These are phyloP conservation scores for Dictyophora rubrovolvata DNA, from an alignment of 768 basidiomycete genomes.

Conservation along the genomic window DNA sequence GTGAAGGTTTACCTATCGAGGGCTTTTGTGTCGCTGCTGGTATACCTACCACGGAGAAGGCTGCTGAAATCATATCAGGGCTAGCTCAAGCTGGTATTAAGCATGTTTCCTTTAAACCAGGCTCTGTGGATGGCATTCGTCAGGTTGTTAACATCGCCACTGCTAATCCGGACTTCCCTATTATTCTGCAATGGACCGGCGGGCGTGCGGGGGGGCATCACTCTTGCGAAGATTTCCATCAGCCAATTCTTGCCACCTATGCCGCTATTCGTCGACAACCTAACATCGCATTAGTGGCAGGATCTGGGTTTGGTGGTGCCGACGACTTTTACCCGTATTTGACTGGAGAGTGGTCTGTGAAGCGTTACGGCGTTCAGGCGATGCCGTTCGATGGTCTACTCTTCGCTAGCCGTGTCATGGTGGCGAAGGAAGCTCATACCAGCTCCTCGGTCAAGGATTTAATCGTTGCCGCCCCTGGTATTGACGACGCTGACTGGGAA, in stretches of 20 bases:
- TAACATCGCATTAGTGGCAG: constrained; percentile 86
- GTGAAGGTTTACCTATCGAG: constrained; percentile 90
- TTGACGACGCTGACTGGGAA: constrained; percentile 85
- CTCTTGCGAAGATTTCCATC: constrained; percentile 97
- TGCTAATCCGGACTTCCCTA: constrained; percentile 89
- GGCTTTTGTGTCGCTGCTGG: constrained; percentile 99
- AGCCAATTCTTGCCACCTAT: constrained; percentile 88
- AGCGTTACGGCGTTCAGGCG: constrained; percentile 71
- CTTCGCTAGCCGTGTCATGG: constrained; percentile 96
- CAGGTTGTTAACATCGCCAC: constrained; percentile 95
- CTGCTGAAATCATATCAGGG: constrained; percentile 87
- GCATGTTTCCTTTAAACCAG: constrained; percentile 97
- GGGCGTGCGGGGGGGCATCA: constrained; percentile 98
- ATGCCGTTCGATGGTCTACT: constrained; percentile 99
- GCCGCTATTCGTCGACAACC: constrained; percentile 76
- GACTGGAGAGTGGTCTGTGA: constrained; percentile 88
- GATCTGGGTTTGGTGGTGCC: constrained; percentile 92
- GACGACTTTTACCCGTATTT: constrained; percentile 97
- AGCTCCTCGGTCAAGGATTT: constrained; percentile 91
- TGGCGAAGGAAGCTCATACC: constrained; percentile 96
- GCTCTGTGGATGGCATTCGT: constrained; percentile 93
- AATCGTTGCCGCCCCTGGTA: constrained; percentile 90
- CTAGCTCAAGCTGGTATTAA: constrained; percentile 79
- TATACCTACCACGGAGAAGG: constrained; percentile 94
- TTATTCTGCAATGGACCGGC: constrained; percentile 98